Evolutionary conservation across 306 rosid genomes (phyloP).

Genomic region (Sphenostylis stenocarpa): DNA sequence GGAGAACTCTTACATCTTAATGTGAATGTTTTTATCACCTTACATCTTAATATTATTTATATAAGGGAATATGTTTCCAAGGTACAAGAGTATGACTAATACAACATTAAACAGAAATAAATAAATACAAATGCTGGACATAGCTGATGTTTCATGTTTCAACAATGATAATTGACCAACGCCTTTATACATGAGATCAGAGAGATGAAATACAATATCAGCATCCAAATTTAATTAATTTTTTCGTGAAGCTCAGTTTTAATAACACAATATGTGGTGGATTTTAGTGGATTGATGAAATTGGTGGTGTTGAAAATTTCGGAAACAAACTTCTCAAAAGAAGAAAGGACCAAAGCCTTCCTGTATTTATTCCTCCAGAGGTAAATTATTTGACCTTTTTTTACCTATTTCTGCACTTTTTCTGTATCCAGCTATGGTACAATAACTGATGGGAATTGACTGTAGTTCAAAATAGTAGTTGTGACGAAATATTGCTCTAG

Average conservation of each 20-base stretch:
- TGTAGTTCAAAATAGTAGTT: constrained; percentile 11
- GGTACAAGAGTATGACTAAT: background rate
- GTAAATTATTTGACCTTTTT: constrained; percentile 39
- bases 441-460: constrained; percentile 14
- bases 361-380: constrained; percentile 86
- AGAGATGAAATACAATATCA: constrained; percentile 8
- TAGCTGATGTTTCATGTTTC: constrained; percentile 9
- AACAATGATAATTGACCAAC: constrained; percentile 10
- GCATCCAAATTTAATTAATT: background rate
- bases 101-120: background rate
- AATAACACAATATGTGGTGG: constrained; percentile 26
- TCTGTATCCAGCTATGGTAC: constrained; percentile 9
- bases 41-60: constrained; percentile 14
- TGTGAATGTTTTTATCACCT: background rate
- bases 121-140: background rate
- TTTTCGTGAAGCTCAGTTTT: constrained; percentile 8
- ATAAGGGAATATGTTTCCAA: background rate
- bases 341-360: constrained; percentile 68
- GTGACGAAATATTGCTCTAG: constrained; percentile 12
- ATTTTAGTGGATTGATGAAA: constrained; percentile 82
- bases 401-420: constrained; percentile 9
- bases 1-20: background rate
- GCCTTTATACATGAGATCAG: constrained; percentile 10
- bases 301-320: constrained; percentile 82
- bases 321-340: constrained; percentile 65